phyloP scores from a whole-genome alignment of 768 basidiomycete species.

The Mycena galericulata region DNA sequence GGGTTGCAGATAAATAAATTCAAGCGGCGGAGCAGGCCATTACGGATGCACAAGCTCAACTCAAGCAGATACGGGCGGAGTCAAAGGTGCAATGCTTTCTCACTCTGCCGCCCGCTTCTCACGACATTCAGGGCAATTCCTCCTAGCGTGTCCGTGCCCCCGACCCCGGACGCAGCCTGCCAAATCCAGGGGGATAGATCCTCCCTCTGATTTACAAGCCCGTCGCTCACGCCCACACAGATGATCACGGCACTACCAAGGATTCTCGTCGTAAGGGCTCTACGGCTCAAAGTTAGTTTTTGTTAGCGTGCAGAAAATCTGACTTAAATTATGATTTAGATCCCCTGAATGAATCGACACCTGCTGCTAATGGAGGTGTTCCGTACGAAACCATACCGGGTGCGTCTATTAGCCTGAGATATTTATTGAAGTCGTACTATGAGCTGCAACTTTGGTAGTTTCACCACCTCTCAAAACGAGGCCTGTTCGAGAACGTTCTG shows the following conservation, averaged over 20 bases:
- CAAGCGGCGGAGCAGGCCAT: slow-evolving; percentile 8
- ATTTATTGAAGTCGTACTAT: neutral
- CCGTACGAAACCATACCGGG: neutral
- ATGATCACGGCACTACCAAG: neutral
- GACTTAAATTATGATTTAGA: neutral
- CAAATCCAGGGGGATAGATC: neutral
- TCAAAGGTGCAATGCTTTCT: neutral
- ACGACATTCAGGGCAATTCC: neutral
- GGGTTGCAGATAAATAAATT: neutral
- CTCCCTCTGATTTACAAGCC: neutral
- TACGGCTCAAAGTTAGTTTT: slow-evolving; percentile 1
- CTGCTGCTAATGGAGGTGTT: neutral
- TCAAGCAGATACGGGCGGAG: slow-evolving; percentile 17
- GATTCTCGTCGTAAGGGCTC: neutral
- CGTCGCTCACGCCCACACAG: neutral
- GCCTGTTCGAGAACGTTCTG: neutral
- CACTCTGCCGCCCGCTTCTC: neutral
- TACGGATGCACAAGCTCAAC: slow-evolving; percentile 6
- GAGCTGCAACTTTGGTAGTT: neutral
- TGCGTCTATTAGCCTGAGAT: neutral
- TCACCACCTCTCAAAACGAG: neutral
- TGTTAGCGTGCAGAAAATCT: neutral
- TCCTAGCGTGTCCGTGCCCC: neutral
- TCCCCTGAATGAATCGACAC: neutral
- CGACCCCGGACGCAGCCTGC: neutral